These are phyloP conservation scores for Quercus cerris DNA, from an alignment of 306 rosid genomes.

Conservation along the genomic window DNA sequence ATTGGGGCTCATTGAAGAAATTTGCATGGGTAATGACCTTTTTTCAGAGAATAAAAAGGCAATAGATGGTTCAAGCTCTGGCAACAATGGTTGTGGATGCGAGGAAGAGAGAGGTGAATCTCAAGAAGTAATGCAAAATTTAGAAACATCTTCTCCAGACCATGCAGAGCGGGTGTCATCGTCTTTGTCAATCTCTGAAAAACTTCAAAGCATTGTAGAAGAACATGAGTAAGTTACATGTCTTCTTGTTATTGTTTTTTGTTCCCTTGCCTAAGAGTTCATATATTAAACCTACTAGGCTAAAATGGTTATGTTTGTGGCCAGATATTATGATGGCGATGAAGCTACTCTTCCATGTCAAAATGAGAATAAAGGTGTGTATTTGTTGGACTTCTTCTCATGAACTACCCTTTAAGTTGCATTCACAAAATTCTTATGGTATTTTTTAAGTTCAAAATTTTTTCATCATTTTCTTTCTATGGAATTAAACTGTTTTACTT, in stretches of 20 bases:
- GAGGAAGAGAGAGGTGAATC: slow-evolving; percentile 32
- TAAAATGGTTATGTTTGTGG: slow-evolving; percentile 18
- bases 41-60: slow-evolving; percentile 33
- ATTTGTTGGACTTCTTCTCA: background rate
- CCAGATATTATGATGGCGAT: slow-evolving; percentile 38
- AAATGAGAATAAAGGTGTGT: slow-evolving; percentile 49
- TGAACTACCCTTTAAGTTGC: background rate
- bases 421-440: background rate
- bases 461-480: background rate
- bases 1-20: slow-evolving; percentile 39
- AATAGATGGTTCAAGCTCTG: slow-evolving; percentile 31
- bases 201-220: slow-evolving; percentile 23
- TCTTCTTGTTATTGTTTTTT: slow-evolving; percentile 12
- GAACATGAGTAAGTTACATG: slow-evolving; percentile 42
- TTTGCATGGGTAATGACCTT: slow-evolving; percentile 29
- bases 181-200: slow-evolving; percentile 31
- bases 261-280: background rate
- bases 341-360: slow-evolving; percentile 37
- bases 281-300: background rate
- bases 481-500: background rate
- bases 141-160: slow-evolving; percentile 31
- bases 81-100: slow-evolving; percentile 22
- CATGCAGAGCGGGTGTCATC: slow-evolving; percentile 51
- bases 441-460: background rate
- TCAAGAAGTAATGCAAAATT: slow-evolving; percentile 19